These are phyloP conservation scores for Diaporthe citriasiana DNA, from an alignment of 2,329 filamentous ascomycete species.

Conservation along the genomic window DNA sequence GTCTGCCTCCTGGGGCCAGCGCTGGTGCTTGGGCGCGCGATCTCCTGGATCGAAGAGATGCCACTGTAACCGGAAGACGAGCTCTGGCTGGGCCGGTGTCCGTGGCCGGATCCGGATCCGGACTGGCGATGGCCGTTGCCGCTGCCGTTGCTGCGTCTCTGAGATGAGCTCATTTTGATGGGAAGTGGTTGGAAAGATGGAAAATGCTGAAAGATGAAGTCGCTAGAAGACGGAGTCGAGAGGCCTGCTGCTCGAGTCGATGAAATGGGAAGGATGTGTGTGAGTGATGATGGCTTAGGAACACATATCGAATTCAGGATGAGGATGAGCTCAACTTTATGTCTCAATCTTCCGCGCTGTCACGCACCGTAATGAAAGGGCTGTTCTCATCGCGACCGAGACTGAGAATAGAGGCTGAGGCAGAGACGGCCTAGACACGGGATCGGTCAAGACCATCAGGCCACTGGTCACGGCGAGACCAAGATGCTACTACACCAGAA, in stretches of 20 bases:
- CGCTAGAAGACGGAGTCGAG: neutral
- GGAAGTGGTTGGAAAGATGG: neutral
- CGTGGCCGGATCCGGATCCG: neutral
- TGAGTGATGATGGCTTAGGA: neutral
- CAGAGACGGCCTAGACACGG: neutral
- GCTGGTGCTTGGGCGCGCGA: neutral
- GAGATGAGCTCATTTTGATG: neutral
- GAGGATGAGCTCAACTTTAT: neutral
- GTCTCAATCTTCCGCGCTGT: neutral
- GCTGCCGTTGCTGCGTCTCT: neutral
- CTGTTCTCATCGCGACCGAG: neutral
- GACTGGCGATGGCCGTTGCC: neutral
- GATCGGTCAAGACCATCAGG: neutral
- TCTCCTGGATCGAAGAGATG: neutral
- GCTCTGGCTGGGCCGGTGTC: neutral
- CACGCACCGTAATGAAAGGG: neutral
- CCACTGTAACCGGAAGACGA: neutral
- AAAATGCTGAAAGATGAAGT: neutral
- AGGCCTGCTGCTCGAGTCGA: constrained; percentile 2
- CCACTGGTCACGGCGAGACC: neutral
- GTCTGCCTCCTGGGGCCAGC: neutral
- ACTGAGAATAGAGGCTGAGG: neutral
- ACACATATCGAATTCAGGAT: neutral
- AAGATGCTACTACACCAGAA: neutral
- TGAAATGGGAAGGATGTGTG: neutral